Conservation (phyloP, 768 basidiomycete genomes). For the Ramaria sp. region DNA sequence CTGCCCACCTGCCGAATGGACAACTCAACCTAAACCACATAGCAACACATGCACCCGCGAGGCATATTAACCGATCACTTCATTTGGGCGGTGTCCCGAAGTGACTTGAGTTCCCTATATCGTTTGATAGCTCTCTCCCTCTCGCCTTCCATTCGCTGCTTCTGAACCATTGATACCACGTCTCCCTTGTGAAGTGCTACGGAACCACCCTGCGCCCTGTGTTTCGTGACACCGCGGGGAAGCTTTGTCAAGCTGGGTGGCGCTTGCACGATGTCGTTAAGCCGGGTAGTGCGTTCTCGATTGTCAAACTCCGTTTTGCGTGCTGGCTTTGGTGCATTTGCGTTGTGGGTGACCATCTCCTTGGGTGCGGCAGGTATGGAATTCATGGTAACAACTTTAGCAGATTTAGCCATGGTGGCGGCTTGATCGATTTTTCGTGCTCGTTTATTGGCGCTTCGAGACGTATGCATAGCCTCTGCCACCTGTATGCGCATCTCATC, state of each 20-base stretch:
- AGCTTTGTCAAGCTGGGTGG: slow-evolving; percentile 53
- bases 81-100: too few species aligned
- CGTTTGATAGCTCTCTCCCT: slow-evolving; percentile 55
- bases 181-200: slow-evolving; percentile 18
- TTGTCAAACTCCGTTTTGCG: slow-evolving; percentile 9
- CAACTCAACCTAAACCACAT: too few species aligned
- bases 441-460: not conserved
- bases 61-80: too few species aligned
- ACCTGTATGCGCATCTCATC: slow-evolving; percentile 41
- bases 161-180: slow-evolving; percentile 65
- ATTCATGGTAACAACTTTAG: slow-evolving; percentile 33
- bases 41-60: too few species aligned
- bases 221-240: slow-evolving; percentile 33
- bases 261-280: slow-evolving; percentile 62
- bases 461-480: slow-evolving; percentile 8
- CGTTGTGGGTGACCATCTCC: slow-evolving; percentile 10
- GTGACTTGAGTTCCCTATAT: slow-evolving; percentile 60
- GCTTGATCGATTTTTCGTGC: not conserved
- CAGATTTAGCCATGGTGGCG: not conserved
- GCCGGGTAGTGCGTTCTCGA: slow-evolving; percentile 41
- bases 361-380: slow-evolving; percentile 8
- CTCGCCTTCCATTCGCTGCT: slow-evolving; percentile 65
- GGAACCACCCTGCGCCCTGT: slow-evolving; percentile 12
- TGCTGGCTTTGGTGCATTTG: slow-evolving; percentile 31
- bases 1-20: too few species aligned